Evolutionary conservation across 1,284 basidiomycete species (phyloP).

Genomic region (Ceratobasidium sp.): DNA sequence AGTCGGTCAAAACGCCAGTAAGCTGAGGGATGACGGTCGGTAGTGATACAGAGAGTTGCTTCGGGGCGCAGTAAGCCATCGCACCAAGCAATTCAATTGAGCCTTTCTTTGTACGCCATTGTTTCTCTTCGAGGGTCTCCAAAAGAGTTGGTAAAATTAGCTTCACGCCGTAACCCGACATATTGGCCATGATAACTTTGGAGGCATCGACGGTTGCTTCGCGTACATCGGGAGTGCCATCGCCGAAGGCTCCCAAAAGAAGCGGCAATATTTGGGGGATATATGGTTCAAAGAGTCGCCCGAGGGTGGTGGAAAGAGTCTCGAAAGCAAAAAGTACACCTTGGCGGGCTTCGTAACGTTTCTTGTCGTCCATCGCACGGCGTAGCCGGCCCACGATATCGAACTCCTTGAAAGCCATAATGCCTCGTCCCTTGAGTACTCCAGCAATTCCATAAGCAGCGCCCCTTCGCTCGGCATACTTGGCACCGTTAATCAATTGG

Average conservation of each 20-base stretch:
- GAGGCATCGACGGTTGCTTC: constrained; percentile 96
- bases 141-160: constrained; percentile 92
- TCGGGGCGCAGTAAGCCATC: constrained; percentile 99
- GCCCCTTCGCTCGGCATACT: constrained; percentile 92
- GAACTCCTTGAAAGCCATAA: constrained; percentile 87
- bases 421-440: constrained; percentile 89
- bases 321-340: constrained; percentile 97
- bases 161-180: constrained; percentile 96
- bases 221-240: constrained; percentile 88
- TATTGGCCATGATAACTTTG: constrained; percentile 93
- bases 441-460: constrained; percentile 98
- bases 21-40: constrained; percentile 97
- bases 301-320: constrained; percentile 87
- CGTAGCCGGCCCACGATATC: constrained; percentile 81
- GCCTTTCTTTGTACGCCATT: constrained; percentile 98
- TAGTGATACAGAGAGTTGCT: constrained; percentile 93
- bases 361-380: constrained; percentile 90
- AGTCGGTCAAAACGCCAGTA: constrained; percentile 95
- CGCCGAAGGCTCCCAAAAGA: constrained; percentile 92
- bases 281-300: constrained; percentile 95
- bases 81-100: constrained; percentile 98
- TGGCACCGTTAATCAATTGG: constrained; percentile 81
- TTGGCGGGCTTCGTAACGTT: constrained; percentile 86
- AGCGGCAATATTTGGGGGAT: constrained; percentile 88
- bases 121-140: constrained; percentile 95